These are phyloP conservation scores for Polymyxa betae DNA, from an alignment of 208 protist species.

Conservation along the genomic window DNA sequence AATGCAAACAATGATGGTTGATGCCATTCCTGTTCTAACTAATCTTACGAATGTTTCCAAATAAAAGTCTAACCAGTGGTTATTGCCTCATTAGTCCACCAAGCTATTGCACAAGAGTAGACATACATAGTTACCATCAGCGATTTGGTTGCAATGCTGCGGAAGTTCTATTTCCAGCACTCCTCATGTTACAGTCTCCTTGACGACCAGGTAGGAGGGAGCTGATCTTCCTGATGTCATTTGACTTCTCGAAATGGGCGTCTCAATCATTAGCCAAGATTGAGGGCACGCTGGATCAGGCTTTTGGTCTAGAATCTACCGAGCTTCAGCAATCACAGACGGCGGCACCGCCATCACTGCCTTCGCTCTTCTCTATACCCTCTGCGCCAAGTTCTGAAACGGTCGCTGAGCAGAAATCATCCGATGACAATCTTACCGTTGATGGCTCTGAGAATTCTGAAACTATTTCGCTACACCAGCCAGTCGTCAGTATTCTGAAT, in stretches of 20 bases:
- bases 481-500: neutral
- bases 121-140: too few relatives aligned
- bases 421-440: neutral
- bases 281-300: constrained; percentile 1
- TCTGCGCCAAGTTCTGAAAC: neutral
- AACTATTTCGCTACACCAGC: neutral
- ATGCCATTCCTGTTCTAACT: neutral
- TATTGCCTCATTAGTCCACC: too few relatives aligned
- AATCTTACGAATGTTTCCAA: too few relatives aligned
- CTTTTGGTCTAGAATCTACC: neutral
- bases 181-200: too few relatives aligned
- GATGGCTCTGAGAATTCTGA: neutral
- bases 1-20: neutral
- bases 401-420: neutral
- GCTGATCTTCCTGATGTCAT: too few relatives aligned
- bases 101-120: too few relatives aligned
- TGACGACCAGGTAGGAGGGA: too few relatives aligned
- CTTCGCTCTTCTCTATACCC: neutral
- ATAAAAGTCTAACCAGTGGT: too few relatives aligned
- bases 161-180: too few relatives aligned
- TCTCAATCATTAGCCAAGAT: constrained; percentile 16
- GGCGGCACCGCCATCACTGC: too few relatives aligned
- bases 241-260: constrained; percentile 41
- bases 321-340: too few relatives aligned
- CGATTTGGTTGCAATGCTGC: too few relatives aligned